These are phyloP conservation scores for Chlamydomonas reinhardtii DNA, from an alignment of 163 green algal species.

Conservation along the genomic window DNA sequence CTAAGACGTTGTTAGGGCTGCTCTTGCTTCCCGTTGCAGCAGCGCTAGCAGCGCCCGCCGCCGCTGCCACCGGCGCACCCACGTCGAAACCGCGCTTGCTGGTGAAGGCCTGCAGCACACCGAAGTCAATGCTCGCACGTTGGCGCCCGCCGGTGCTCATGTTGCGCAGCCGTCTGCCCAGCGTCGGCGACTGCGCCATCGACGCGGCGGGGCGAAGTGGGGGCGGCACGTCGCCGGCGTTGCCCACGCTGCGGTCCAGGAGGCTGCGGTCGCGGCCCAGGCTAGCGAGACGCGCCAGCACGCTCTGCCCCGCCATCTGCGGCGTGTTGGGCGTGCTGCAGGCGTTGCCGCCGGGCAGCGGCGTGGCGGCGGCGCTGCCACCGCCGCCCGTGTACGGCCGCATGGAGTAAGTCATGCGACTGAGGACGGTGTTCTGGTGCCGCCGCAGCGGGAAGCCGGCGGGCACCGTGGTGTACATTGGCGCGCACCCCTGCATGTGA, in stretches of 20 bases:
- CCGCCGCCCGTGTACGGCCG: not conserved
- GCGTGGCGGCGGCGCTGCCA: not conserved
- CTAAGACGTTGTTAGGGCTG: no score
- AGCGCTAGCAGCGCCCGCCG: no score
- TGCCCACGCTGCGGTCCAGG: no score
- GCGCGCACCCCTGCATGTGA: not conserved
- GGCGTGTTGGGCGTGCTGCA: not conserved
- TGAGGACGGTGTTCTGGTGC: no score
- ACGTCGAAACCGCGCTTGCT: not conserved
- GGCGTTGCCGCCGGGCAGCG: no score
- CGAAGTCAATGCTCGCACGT: slow-evolving; percentile 12
- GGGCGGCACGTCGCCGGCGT: no score
- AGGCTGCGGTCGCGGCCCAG: not conserved
- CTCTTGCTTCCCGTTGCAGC: no score
- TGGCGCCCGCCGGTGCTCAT: not conserved
- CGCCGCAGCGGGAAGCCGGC: slow-evolving; percentile 11
- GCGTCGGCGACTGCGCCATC: not conserved
- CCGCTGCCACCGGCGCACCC: no score
- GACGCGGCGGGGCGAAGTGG: not conserved
- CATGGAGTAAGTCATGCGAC: not conserved
- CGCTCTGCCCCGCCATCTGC: not conserved
- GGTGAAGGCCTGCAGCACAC: not conserved
- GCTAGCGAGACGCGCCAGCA: slow-evolving; percentile 4
- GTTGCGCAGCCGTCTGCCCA: not conserved
- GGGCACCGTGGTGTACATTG: slow-evolving; percentile 14